Base-by-base conservation (phyloP, 352 stramenopile species). In the Phytophthora sp. region DNA sequence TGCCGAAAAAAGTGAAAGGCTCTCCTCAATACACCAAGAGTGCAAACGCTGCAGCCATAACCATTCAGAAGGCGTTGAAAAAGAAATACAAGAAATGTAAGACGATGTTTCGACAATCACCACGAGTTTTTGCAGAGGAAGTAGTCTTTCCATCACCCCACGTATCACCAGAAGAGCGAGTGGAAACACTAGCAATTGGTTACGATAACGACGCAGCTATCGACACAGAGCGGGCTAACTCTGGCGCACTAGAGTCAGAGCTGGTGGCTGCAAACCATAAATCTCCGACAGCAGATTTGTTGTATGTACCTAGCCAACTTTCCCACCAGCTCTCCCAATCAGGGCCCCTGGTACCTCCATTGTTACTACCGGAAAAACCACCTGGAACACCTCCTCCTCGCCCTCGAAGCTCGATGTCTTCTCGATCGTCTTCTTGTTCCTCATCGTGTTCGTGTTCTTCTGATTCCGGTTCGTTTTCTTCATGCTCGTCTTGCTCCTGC, bases 11-110 rank as follows among this genome's bases (percentile, higher is more conserved):
- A 4, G 4, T 37, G 23, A 66, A 56, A 43, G 43, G 18, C 13
- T 43, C 23, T 26, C 31, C 56, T 15, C 24, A 38, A 39, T n/a
- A 27, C 42, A 37, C 37, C 5, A 49, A 44, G 27, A 66, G 28
- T 24, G 50, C 45, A 6, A 58, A 81, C 12, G 62, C 54, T 17
- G 74, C 77, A 2, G 77, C 77, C 0, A 35, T 21, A 10, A 87
- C 67, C 3, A 84, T 87, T 15, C 75, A 84, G 21, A 74, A 79
- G 18, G 77, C 70, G 5, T 15, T 87, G 44, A 82, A 81, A 48
- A 74, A 76, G 59, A 75, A 66, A 8, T 77, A 64, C 37, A 74
- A 64, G 49, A 57, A 71, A 27, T 76, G 66, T 28, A 66, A 74
- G 20, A 76, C 74, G 42, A 62, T 84, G 32, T 75, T 85, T 21